These are phyloP conservation scores for Calonectria henricotiae DNA, from an alignment of 2,329 filamentous ascomycete genomes.

Conservation along the genomic window DNA sequence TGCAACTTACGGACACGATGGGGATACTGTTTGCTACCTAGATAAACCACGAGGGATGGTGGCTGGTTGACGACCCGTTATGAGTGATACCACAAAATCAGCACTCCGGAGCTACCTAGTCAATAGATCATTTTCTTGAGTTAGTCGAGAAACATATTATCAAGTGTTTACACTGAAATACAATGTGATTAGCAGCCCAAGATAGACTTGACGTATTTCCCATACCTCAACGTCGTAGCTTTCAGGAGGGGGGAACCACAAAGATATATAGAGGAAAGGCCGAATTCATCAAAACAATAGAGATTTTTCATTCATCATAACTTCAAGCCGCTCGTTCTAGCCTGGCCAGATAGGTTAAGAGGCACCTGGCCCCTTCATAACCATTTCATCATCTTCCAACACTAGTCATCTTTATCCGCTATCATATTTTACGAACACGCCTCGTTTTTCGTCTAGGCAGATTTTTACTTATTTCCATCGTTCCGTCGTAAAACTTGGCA, in stretches of 20 bases:
- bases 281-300: constrained; percentile 34
- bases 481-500: constrained; percentile 31
- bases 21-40: constrained; percentile 47
- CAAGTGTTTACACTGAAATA: background rate
- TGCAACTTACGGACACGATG: constrained; percentile 45
- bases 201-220: no score
- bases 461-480: constrained; percentile 27
- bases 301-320: constrained; percentile 42
- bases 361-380: background rate
- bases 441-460: constrained; percentile 37
- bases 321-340: constrained; percentile 31
- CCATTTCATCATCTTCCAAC: background rate
- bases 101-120: constrained; percentile 52
- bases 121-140: constrained; percentile 53
- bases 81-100: constrained; percentile 53
- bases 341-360: constrained; percentile 23
- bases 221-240: background rate
- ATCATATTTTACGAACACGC: constrained; percentile 22
- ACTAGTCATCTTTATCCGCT: constrained; percentile 1
- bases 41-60: constrained; percentile 45
- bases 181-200: background rate
- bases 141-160: constrained; percentile 22
- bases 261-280: background rate
- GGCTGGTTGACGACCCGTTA: constrained; percentile 51
- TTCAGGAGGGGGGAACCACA: background rate